A percentile compares a stretch with the other conserved stretches of the same genome.
Conservation (phyloP, 2,329 filamentous ascomycete species). For the Aspergillus flavus region DNA sequence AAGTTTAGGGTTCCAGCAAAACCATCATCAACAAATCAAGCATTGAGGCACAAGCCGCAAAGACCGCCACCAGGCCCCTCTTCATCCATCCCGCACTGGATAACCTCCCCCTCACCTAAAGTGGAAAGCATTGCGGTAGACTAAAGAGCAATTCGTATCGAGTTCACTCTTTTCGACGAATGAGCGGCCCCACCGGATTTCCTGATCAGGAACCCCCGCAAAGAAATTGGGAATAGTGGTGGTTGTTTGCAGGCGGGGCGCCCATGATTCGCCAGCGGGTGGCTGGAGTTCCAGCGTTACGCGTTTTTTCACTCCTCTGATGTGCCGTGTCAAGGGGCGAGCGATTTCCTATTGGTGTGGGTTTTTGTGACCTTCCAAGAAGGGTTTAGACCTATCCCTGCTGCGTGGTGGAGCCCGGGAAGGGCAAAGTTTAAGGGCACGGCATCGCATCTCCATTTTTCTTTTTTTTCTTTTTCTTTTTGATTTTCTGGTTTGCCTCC, state of each 20-base stretch:
- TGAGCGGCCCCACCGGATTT: slow-evolving; percentile 15
- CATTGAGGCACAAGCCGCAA: slow-evolving; percentile 4
- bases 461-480: neutral
- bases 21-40: neutral
- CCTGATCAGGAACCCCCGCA: slow-evolving; percentile 22
- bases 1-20: slow-evolving; percentile 1
- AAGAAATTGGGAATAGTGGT: slow-evolving; percentile 20
- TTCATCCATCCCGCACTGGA: neutral
- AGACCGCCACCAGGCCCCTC: neutral
- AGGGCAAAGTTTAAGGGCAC: slow-evolving; percentile 13
- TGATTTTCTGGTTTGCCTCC: neutral
- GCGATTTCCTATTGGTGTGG: slow-evolving; percentile 17
- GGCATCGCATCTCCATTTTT: neutral
- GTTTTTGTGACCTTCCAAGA: slow-evolving; percentile 20
- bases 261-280: slow-evolving; percentile 15
- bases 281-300: slow-evolving; percentile 19
- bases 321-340: slow-evolving; percentile 24
- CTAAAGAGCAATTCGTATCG: slow-evolving; percentile 3
- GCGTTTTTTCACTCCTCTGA: slow-evolving; percentile 22
- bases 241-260: neutral
- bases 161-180: slow-evolving; percentile 9
- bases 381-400: slow-evolving; percentile 17
- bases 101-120: neutral
- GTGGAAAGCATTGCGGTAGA: slow-evolving; percentile 12
- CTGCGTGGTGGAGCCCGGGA: neutral